Evolutionary conservation across 2,329 filamentous ascomycete species (phyloP).

Genomic region (Exophiala aquamarina): DNA sequence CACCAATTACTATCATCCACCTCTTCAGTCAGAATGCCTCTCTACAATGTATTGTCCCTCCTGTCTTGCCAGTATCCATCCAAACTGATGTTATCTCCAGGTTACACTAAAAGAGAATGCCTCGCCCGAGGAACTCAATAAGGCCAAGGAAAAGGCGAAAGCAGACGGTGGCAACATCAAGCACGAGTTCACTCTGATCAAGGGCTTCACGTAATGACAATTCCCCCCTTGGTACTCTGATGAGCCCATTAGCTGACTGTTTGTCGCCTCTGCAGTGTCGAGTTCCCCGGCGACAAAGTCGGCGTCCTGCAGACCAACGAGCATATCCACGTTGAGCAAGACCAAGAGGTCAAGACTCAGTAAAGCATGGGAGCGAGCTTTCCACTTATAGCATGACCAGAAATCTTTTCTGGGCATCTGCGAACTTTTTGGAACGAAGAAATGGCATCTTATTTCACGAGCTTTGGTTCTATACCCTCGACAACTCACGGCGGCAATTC

Average conservation of each 20-base stretch:
- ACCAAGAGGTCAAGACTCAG: slow-evolving; percentile 70
- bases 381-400: too few relatives aligned
- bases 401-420: too few relatives aligned
- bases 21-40: slow-evolving; percentile 34
- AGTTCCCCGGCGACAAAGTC: slow-evolving; percentile 67
- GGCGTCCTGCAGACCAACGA: slow-evolving; percentile 66
- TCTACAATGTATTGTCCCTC: slow-evolving; percentile 37
- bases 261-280: slow-evolving; percentile 60
- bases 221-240: neutral
- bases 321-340: slow-evolving; percentile 76
- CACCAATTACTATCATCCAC: neutral
- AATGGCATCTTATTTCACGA: too few relatives aligned
- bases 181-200: slow-evolving; percentile 83
- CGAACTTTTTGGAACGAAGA: too few relatives aligned
- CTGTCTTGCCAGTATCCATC: slow-evolving; percentile 3
- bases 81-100: slow-evolving; percentile 45
- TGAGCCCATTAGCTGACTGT: neutral
- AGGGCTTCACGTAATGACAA: slow-evolving; percentile 79
- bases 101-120: slow-evolving; percentile 76
- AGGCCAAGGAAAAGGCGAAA: slow-evolving; percentile 71
- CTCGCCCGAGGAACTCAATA: slow-evolving; percentile 64
- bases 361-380: slow-evolving; percentile 40
- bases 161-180: slow-evolving; percentile 80
- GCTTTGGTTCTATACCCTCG: too few relatives aligned
- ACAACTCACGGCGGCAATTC: too few relatives aligned